Conservation (phyloP, 768 basidiomycete genomes). For the Calocybe indica region DNA sequence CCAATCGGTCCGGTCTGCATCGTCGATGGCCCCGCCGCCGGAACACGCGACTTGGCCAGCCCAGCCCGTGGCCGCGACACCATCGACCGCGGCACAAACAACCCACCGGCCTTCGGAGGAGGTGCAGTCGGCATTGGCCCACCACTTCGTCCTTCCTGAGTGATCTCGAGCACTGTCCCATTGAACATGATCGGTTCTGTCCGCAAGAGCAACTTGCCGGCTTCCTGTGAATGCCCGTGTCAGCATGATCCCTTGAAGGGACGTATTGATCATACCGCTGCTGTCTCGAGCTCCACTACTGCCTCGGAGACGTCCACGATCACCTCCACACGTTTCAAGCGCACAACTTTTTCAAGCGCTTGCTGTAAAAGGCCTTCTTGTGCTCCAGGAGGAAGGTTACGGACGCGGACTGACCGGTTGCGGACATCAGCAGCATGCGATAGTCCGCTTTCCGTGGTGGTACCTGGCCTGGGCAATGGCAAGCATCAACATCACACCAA, state of each 20-base stretch:
- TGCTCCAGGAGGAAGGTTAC: constrained; percentile 65
- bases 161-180: constrained; percentile 52
- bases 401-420: constrained; percentile 71
- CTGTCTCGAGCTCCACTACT: constrained; percentile 57
- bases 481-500: too few species aligned
- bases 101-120: constrained; percentile 32
- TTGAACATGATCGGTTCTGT: constrained; percentile 69
- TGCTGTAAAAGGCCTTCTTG: constrained; percentile 95
- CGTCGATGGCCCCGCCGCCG: constrained; percentile 15
- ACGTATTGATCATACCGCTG: constrained; percentile 42
- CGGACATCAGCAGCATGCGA: constrained; percentile 50
- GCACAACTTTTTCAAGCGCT: constrained; percentile 69
- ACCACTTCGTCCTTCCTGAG: constrained; percentile 42
- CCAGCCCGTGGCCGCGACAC: constrained; percentile 67
- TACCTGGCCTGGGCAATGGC: constrained; percentile 21
- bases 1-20: constrained; percentile 4
- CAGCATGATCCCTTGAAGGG: background rate
- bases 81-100: constrained; percentile 67
- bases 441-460: constrained; percentile 48
- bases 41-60: constrained; percentile 50
- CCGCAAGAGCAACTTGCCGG: constrained; percentile 69
- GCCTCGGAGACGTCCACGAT: constrained; percentile 58
- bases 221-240: constrained; percentile 50
- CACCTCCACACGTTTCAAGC: constrained; percentile 70
- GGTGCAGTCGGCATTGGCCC: constrained; percentile 23